Percentiles rank a stretch among this genome's conserved stretches.
Evolutionary conservation across 202 grass and related monocot species (phyloP).

Genomic region (Panicum virgatum): DNA sequence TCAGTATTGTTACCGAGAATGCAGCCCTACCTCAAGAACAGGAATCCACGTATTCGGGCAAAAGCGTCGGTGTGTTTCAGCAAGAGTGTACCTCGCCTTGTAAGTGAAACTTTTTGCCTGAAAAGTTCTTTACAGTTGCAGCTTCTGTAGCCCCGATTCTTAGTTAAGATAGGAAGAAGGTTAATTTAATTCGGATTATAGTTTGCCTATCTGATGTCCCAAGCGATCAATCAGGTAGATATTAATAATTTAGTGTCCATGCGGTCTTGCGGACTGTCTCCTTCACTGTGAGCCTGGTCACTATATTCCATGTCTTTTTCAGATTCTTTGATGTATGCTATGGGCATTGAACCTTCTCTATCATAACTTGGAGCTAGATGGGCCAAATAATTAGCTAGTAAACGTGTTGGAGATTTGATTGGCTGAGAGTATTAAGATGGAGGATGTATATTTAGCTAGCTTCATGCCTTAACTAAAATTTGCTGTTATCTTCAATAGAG

Average conservation of each 20-base stretch:
- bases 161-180: neutral
- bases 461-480: neutral
- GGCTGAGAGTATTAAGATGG: slow-evolving; percentile 10
- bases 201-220: neutral
- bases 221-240: neutral
- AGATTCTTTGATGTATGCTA: neutral
- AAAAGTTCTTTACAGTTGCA: neutral
- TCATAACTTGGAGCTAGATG: slow-evolving; percentile 4
- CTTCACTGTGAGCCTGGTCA: neutral
- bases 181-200: neutral
- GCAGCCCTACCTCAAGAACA: slow-evolving; percentile 81
- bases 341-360: neutral
- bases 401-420: slow-evolving; percentile 7
- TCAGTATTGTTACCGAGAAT: slow-evolving; percentile 75
- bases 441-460: slow-evolving; percentile 16
- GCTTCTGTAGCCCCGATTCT: neutral
- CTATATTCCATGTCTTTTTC: neutral
- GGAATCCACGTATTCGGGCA: slow-evolving; percentile 86
- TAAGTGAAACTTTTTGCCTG: slow-evolving; percentile 51
- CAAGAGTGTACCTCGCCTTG: slow-evolving; percentile 79
- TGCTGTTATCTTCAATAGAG: slow-evolving; percentile 5
- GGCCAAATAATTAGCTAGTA: neutral
- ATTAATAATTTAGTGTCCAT: neutral
- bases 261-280: neutral
- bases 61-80: slow-evolving; percentile 91